A percentile compares a stretch with the other conserved stretches of the same genome.
Evolutionary conservation across 2,329 filamentous ascomycete genomes (phyloP).

Genomic region (Akanthomyces lecanii): DNA sequence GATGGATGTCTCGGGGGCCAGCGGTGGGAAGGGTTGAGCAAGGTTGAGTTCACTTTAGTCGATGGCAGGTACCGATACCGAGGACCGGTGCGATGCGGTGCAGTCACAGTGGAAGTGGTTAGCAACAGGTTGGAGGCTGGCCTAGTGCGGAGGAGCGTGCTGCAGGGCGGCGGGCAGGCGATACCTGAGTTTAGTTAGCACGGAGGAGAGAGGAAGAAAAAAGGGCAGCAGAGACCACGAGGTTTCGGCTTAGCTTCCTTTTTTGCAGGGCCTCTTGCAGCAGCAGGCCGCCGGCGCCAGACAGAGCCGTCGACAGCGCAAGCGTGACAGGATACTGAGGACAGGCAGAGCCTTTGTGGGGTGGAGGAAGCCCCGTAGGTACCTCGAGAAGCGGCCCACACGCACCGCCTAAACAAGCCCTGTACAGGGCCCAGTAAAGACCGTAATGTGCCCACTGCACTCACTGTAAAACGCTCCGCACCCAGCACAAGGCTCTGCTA

Average conservation of each 20-base stretch:
- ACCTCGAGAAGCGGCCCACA: neutral
- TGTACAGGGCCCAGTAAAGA: neutral
- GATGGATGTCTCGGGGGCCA: conserved; percentile 7
- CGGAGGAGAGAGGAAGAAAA: neutral
- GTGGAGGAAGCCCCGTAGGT: neutral
- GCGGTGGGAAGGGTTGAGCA: neutral
- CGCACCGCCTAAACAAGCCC: neutral
- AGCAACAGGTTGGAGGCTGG: neutral
- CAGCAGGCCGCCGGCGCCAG: neutral
- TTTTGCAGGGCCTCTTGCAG: neutral
- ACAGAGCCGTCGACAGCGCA: too few species aligned
- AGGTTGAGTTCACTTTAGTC: neutral
- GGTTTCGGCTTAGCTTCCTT: neutral
- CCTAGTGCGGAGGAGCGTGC: neutral
- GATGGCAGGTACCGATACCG: neutral
- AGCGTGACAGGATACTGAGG: too few species aligned
- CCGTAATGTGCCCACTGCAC: too few species aligned
- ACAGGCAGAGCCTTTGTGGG: neutral
- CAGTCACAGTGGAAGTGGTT: neutral
- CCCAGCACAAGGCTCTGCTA: too few species aligned
- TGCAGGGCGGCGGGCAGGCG: neutral
- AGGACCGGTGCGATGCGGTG: neutral
- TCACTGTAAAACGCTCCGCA: too few species aligned
- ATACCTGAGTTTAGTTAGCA: neutral
- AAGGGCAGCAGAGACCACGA: neutral